phyloP scores from a whole-genome alignment of 2,329 filamentous ascomycete genomes.

The Neophaeococcomyces mojaviensis region DNA sequence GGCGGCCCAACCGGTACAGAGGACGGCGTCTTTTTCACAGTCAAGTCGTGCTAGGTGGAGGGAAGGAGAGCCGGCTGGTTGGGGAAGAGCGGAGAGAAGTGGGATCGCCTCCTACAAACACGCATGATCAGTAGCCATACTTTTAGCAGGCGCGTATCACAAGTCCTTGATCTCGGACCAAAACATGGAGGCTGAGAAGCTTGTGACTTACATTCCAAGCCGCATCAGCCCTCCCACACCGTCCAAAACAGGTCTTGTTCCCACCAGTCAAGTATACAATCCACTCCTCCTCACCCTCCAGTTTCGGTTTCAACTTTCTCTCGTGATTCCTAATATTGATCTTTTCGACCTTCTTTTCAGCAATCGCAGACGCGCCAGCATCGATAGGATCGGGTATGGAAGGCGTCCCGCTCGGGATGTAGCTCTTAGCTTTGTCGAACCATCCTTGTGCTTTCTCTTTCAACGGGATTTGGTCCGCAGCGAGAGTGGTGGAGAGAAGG shows the following conservation, averaged over 20 bases:
- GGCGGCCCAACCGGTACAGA: slow-evolving; percentile 55
- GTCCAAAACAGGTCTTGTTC: slow-evolving; percentile 57
- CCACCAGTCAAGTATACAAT: slow-evolving; percentile 55
- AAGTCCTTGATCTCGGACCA: not conserved
- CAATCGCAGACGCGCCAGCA: slow-evolving; percentile 41
- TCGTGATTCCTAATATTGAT: slow-evolving; percentile 53
- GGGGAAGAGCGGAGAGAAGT: slow-evolving; percentile 37
- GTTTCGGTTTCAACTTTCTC: slow-evolving; percentile 39
- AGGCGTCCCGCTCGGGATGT: slow-evolving; percentile 43
- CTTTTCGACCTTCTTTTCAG: slow-evolving; percentile 43
- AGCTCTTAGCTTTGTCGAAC: slow-evolving; percentile 47
- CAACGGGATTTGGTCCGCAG: slow-evolving; percentile 42
- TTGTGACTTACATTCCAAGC: slow-evolving; percentile 43
- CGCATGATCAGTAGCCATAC: not conserved
- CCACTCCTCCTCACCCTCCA: slow-evolving; percentile 46
- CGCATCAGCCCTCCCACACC: slow-evolving; percentile 47
- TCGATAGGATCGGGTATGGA: slow-evolving; percentile 28
- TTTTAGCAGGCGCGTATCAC: no score
- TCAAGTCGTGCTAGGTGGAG: slow-evolving; percentile 52
- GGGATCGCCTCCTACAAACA: slow-evolving; percentile 43
- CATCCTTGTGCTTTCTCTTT: slow-evolving; percentile 38
- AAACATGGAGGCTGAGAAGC: no score
- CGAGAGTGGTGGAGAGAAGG: no score
- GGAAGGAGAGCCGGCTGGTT: slow-evolving; percentile 40
- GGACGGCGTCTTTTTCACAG: slow-evolving; percentile 51